These are phyloP conservation scores for Jatropha podagrica DNA, from an alignment of 441 rosid species.

Conservation along the genomic window DNA sequence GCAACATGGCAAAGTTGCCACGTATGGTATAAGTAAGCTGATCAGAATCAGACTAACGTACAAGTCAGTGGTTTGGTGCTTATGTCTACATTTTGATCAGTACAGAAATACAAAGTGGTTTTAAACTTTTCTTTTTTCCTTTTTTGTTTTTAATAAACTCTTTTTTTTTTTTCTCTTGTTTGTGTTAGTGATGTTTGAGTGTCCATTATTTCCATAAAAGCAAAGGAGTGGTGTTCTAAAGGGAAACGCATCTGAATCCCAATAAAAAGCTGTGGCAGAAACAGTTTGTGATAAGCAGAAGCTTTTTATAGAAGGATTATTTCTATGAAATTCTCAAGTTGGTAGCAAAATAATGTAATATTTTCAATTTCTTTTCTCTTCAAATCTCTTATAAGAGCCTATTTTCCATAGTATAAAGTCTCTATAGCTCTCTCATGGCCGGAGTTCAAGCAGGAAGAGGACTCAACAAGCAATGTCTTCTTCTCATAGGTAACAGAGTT, in stretches of 20 bases:
- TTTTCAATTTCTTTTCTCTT: background rate
- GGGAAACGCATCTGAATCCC: background rate
- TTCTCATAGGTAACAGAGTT: constrained; percentile 63
- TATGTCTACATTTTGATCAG: too few relatives aligned
- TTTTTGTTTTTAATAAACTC: too few relatives aligned
- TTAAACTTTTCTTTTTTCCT: background rate
- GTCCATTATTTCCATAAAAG: background rate
- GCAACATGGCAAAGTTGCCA: background rate
- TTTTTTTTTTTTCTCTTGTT: background rate
- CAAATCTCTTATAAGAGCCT: background rate
- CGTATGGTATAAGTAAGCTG: background rate
- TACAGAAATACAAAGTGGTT: background rate
- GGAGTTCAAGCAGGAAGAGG: constrained; percentile 36
- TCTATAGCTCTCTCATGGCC: constrained; percentile 30
- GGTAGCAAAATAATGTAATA: constrained; percentile 1
- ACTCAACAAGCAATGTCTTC: constrained; percentile 66
- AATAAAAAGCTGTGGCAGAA: too few relatives aligned
- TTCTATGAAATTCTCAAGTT: background rate
- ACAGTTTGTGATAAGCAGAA: too few relatives aligned
- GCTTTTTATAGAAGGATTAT: background rate
- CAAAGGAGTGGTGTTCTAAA: background rate
- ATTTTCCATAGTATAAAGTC: too few relatives aligned
- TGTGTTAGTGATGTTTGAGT: background rate
- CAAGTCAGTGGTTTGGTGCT: too few relatives aligned
- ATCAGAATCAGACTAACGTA: too few relatives aligned